Evolutionary conservation across 805 yeast genomes (phyloP), one percentile per base, ranked within the genome.

Genomic region (Teunomyces pallodes): DNA sequence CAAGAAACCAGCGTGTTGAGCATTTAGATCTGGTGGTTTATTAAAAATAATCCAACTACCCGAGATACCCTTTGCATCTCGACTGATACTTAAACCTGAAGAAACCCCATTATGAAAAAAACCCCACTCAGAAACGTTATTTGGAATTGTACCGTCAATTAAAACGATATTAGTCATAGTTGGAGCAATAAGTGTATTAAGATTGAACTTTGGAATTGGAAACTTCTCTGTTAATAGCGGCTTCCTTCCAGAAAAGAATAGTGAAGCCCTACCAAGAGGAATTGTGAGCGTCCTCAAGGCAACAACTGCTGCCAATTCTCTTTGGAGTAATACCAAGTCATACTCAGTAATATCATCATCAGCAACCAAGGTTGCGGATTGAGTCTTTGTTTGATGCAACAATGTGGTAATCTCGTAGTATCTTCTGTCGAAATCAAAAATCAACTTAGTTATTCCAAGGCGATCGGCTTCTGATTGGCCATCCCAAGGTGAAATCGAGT

Each of bases 1-100:
- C n/a, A 94, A 66, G 56, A 94, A 90, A 0, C 99, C 99, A 17
- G 97, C 97, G 70, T 91, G 97, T 52, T 88, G 91, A 0, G 96
- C 79, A 55, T 81, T 83, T 29, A 87, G 63, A 4, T 70, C 76
- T 0, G 78, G 76, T 0, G 96, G 96, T 55, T 84, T 86, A 56
- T 89, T 89, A 62, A 87, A 90, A 0, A 86, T 86, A 32, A 92
- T 87, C 98, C 98, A 92, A 56, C 95, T 83, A 0, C 97, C 96
- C 7, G 82, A 77, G 7, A 89, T 82, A 7, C 88, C 90, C 36
- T 78, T 76, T 0, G 90, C 81, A 42, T 79, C 81, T 46, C 74
- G 76, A 4, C 92, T 81, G 6, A 92, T 82, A 47, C 85, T 83
- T 43, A 94, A 67, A 0, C 97, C 99, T 1, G 92, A 78, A 2